These are phyloP conservation scores for Dorcoceras hygrometricum DNA, from an alignment of 257 asterid genomes.

Conservation along the genomic window DNA sequence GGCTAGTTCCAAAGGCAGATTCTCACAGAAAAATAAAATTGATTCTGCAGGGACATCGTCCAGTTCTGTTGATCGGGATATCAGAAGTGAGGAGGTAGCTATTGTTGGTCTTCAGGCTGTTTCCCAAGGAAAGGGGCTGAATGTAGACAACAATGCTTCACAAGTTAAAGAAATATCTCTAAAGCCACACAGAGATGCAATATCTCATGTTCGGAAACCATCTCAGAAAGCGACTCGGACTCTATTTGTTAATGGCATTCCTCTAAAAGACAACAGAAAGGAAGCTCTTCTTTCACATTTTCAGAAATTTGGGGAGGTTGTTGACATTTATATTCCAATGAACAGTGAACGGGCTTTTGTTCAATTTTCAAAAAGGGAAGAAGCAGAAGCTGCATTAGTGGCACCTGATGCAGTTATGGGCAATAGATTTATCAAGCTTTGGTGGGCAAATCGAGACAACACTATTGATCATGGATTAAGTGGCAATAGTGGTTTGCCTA, in stretches of 20 bases:
- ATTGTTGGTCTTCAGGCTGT: conserved; percentile 34
- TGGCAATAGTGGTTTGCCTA: conserved; percentile 35
- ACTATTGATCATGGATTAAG: conserved; percentile 57
- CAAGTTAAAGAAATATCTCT: conserved; percentile 43
- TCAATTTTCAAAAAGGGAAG: conserved; percentile 85
- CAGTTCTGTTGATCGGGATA: conserved; percentile 38
- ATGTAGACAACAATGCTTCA: conserved; percentile 41
- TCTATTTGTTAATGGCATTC: conserved; percentile 73
- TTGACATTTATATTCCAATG: conserved; percentile 73
- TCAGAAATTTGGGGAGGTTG: conserved; percentile 82
- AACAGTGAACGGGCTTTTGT: conserved; percentile 81
- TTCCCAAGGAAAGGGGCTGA: conserved; percentile 37
- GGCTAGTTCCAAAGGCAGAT: conserved; percentile 44
- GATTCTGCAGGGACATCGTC: conserved; percentile 45
- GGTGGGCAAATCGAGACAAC: conserved; percentile 96
- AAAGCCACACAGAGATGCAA: conserved; percentile 48
- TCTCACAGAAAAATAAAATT: conserved; percentile 43
- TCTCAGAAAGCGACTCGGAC: conserved; percentile 78
- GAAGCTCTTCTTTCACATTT: conserved; percentile 91
- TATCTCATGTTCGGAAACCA: conserved; percentile 51
- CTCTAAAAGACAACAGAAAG: conserved; percentile 77
- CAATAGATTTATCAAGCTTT: conserved; percentile 89
- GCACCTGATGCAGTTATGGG: conserved; percentile 99
- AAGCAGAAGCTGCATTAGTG: conserved; percentile 81
- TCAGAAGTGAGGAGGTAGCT: conserved; percentile 36